Percentiles rank a stretch among this genome's conserved stretches.
Evolutionary conservation across 139 green algal genomes (phyloP).

Genomic region (Ostreobium quekettii): DNA sequence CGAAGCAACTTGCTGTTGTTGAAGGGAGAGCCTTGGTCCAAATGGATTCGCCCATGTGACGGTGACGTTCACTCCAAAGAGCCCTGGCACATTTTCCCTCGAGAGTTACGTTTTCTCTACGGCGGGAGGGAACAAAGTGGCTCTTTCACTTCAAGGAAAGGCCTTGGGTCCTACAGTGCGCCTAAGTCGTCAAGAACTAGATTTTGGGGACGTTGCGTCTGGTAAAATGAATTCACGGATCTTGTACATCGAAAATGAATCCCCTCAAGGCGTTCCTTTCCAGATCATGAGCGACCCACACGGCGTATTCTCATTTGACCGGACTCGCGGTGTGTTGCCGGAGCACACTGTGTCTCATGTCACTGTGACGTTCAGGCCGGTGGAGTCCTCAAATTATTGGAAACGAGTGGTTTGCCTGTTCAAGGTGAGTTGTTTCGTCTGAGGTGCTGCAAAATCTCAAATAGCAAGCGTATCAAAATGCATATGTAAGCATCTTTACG

Average conservation of each 20-base stretch:
- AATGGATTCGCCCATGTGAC: conserved; percentile 39
- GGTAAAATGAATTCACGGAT: conserved; percentile 28
- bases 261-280: conserved; percentile 35
- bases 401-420: conserved; percentile 42
- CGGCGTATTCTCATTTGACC: conserved; percentile 42
- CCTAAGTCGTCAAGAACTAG: conserved; percentile 21
- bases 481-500: no score
- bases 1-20: not conserved
- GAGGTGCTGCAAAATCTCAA: no score
- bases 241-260: conserved; percentile 54
- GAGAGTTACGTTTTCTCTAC: conserved; percentile 45
- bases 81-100: conserved; percentile 42
- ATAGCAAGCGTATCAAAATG: no score
- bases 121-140: conserved; percentile 39
- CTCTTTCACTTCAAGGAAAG: conserved; percentile 33
- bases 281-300: conserved; percentile 31
- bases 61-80: conserved; percentile 40
- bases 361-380: conserved; percentile 41
- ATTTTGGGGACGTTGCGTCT: conserved; percentile 47
- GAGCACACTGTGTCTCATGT: conserved; percentile 33
- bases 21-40: conserved; percentile 35
- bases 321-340: conserved; percentile 28
- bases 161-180: conserved; percentile 37
- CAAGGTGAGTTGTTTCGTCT: conserved; percentile 23
- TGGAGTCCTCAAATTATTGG: conserved; percentile 49